Base-by-base conservation (phyloP, 208 protist genomes). In the Naegleria fowleri region DNA sequence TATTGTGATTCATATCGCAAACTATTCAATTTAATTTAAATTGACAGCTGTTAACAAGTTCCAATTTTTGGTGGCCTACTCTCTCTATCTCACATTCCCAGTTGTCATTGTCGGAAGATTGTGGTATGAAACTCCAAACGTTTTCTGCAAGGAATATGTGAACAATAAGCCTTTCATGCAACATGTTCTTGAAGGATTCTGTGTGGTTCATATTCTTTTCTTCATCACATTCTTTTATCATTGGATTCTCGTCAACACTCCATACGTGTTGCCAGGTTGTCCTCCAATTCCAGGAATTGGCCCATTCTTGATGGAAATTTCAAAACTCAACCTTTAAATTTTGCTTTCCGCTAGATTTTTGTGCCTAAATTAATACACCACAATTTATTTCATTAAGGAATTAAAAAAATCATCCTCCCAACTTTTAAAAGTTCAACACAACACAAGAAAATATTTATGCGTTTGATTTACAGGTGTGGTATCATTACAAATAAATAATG, bases 21-120 rank as follows among this genome's bases (percentile, higher is more conserved):
- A n/a, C n/a, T n/a, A n/a, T n/a, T n/a, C n/a, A n/a, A n/a, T n/a
- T n/a, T n/a, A n/a, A n/a, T n/a, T n/a, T n/a, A n/a, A n/a, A 15
- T 84, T 19, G 33, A 33, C 76, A 33, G 83, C 83, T 51, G 40
- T 38, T 0, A 87, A 87, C 33, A 40, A 40, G 40, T 33, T 87
- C 36, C 83, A 87, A 87, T 87, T 87, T n/a, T 29, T 51, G 29
- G 33, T 87, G 40, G 33, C 22, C 0, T 87, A 87, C 40, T 87
- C 83, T 51, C 36, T 87, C 39, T 87, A 87, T 87, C 38, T 38
- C 83, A 87, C 83, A 15, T 87, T 51, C 40, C 83, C 83, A 51
- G 52, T 87, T 87, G 83, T 51, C 16, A 87, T 87, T n/a, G 33
- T 87, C 11, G 40, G 29, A 22, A 40, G 83, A 87, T 51, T 87